Conservation (phyloP, 768 basidiomycete species). For the Lentinula sp. region DNA sequence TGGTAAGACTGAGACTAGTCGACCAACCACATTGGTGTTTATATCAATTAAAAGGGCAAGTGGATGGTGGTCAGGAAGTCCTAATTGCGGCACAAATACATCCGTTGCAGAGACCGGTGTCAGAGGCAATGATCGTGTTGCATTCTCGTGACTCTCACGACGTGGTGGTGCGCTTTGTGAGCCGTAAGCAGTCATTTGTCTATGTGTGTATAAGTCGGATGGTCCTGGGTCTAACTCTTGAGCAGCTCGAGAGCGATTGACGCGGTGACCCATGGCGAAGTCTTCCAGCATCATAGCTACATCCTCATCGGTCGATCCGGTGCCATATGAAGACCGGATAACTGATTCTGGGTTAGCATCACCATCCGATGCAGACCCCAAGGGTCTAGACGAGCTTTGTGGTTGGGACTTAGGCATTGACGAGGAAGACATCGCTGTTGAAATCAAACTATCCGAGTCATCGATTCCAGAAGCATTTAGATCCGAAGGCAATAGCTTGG, state of each 20-base stretch:
- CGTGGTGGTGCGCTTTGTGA: neutral
- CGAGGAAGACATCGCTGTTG: conserved; percentile 5
- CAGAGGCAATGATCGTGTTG: neutral
- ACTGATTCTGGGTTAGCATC: neutral
- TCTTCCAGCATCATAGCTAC: conserved; percentile 22
- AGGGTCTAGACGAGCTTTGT: neutral
- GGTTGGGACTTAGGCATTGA: conserved; percentile 3
- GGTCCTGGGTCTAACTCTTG: conserved; percentile 10
- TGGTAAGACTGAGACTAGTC: conserved; percentile 14
- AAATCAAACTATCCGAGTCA: neutral
- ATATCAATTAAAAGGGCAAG: conserved; percentile 17
- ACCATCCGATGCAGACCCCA: neutral
- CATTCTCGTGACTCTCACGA: neutral
- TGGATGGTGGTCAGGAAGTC: conserved; percentile 14
- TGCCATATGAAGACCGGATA: conserved; percentile 14
- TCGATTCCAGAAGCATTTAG: neutral
- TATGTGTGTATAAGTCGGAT: conserved; percentile 2
- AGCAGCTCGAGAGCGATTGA: conserved; percentile 14
- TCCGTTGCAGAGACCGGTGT: neutral
- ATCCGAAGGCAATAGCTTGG: conserved; percentile 7
- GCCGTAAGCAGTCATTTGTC: neutral
- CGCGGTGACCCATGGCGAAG: conserved; percentile 8
- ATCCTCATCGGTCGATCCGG: conserved; percentile 17
- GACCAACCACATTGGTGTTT: conserved; percentile 12
- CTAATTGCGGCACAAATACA: neutral